These are phyloP conservation scores for Yamadazyma dushanensis DNA, from an alignment of 1,139 yeast genomes.

Conservation along the genomic window DNA sequence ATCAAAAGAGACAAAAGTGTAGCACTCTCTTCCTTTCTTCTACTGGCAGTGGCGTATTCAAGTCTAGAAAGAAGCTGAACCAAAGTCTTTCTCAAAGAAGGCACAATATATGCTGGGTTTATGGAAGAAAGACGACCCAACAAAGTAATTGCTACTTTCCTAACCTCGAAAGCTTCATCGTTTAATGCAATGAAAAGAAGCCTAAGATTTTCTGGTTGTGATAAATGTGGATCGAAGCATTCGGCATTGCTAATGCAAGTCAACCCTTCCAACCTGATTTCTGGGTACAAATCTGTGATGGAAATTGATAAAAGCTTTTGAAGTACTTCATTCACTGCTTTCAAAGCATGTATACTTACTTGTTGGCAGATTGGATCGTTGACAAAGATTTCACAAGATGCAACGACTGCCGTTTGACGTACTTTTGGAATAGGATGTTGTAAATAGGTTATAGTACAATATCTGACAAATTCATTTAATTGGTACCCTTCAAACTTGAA, in stretches of 20 bases:
- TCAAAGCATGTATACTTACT: conserved; percentile 79
- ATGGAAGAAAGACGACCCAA: conserved; percentile 82
- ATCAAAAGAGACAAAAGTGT: conserved; percentile 71
- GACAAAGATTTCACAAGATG: conserved; percentile 77
- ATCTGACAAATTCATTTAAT: conserved; percentile 82
- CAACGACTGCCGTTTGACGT: conserved; percentile 79
- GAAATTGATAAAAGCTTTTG: conserved; percentile 79
- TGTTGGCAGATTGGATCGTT: conserved; percentile 85
- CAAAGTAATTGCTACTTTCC: conserved; percentile 75
- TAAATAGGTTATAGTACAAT: conserved; percentile 76
- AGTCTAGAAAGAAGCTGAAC: conserved; percentile 83
- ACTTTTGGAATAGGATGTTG: conserved; percentile 80
- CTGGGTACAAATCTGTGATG: conserved; percentile 87
- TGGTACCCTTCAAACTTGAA: conserved; percentile 78
- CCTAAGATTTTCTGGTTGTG: conserved; percentile 90
- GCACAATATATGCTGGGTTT: conserved; percentile 95
- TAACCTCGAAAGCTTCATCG: conserved; percentile 83
- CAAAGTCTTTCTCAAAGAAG: conserved; percentile 82
- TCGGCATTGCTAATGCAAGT: conserved; percentile 62
- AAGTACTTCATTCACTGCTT: conserved; percentile 82
- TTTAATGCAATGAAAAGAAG: conserved; percentile 84
- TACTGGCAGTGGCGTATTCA: conserved; percentile 72
- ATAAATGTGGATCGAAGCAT: conserved; percentile 84
- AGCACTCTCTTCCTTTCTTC: conserved; percentile 88
- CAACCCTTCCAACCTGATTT: conserved; percentile 78